Conservation (phyloP, 2,329 filamentous ascomycete species). For the Botrytis sinoallii region DNA sequence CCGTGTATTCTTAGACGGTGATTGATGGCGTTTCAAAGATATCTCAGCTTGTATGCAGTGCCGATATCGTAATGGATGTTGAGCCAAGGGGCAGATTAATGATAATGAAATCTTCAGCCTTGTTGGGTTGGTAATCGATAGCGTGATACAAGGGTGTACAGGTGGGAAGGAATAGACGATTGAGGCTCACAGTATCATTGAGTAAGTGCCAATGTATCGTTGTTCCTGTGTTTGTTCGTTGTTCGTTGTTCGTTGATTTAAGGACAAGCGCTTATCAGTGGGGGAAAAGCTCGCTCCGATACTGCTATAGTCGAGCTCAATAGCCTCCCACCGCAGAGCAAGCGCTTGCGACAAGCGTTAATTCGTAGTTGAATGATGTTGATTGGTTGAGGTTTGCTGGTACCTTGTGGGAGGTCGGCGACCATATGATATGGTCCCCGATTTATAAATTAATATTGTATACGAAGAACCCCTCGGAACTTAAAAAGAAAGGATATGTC, state of each 20-base stretch:
- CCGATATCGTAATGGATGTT: not conserved
- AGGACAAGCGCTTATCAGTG: conserved; percentile 8
- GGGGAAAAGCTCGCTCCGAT: not conserved
- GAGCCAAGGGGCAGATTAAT: not conserved
- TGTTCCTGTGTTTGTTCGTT: not conserved
- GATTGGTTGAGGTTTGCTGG: conserved; percentile 19
- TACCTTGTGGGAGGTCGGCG: conserved; percentile 18
- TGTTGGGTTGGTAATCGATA: conserved; percentile 15
- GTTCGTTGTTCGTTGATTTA: conserved; percentile 9
- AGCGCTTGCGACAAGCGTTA: conserved; percentile 18
- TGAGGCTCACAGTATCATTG: conserved; percentile 2
- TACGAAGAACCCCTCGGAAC: conserved; percentile 1
- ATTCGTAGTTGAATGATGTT: conserved; percentile 2
- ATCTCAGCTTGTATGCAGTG: conserved; percentile 18
- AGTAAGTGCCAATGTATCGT: conserved; percentile 1
- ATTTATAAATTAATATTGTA: conserved; percentile 11
- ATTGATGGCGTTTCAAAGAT: conserved; percentile 19
- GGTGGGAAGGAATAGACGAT: not conserved
- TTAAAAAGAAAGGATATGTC: conserved; percentile 1
- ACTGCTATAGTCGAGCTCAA: not conserved
- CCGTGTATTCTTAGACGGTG: conserved; percentile 12
- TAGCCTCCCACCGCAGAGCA: not conserved
- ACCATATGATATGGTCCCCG: conserved; percentile 18
- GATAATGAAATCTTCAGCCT: conserved; percentile 19
- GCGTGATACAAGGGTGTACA: conserved; percentile 15